A percentile compares a stretch with the other conserved stretches of the same genome.
Conservation (phyloP, 2,329 filamentous ascomycete species). For the Proliferodiscus dingleyae region DNA sequence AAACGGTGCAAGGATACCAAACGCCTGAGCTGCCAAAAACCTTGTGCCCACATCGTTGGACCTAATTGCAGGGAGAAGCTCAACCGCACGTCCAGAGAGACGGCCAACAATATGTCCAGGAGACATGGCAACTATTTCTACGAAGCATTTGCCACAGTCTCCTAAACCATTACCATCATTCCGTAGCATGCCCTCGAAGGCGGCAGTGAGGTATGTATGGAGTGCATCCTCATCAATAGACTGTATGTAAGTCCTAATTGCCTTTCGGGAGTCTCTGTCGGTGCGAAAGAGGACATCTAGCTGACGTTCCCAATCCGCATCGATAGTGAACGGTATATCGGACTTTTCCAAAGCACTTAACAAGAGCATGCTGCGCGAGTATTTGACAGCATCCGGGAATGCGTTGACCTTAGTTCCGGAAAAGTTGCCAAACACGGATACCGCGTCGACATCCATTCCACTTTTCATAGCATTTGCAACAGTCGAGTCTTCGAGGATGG, state of each 20-base stretch:
- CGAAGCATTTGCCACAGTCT: constrained; percentile 47
- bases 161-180: constrained; percentile 37
- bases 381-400: constrained; percentile 65
- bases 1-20: constrained; percentile 75
- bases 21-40: constrained; percentile 59
- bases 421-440: constrained; percentile 35
- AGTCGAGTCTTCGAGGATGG: constrained; percentile 28
- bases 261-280: constrained; percentile 58
- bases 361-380: constrained; percentile 58
- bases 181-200: constrained; percentile 52
- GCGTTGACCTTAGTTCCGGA: constrained; percentile 44
- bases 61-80: constrained; percentile 55
- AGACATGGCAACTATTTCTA: constrained; percentile 47
- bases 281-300: constrained; percentile 69
- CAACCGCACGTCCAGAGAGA: constrained; percentile 44
- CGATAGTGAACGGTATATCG: constrained; percentile 40
- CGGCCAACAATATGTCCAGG: constrained; percentile 47
- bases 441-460: constrained; percentile 38
- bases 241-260: constrained; percentile 51
- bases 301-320: constrained; percentile 80
- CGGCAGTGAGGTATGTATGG: constrained; percentile 44
- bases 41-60: constrained; percentile 70
- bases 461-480: constrained; percentile 29
- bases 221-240: constrained; percentile 37
- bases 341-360: constrained; percentile 43